A percentile compares a stretch with the other conserved stretches of the same genome.
Conservation (phyloP, 331 rosid species). For the Malus hybrid region DNA sequence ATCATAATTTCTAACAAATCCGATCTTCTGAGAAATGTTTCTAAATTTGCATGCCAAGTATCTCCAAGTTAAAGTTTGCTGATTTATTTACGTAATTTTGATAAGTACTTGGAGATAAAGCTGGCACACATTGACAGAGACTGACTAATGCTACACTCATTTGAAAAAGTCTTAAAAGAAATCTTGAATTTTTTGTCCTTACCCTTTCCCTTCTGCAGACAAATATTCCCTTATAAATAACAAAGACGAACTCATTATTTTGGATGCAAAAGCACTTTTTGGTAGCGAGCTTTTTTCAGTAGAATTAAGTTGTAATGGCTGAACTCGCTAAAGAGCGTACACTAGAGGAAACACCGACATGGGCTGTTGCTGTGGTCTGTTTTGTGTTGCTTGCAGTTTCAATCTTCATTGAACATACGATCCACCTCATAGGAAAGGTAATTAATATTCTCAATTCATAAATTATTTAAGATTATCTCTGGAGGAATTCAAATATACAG, state of each 20-base stretch:
- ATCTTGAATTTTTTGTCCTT: not conserved
- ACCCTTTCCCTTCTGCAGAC: no score
- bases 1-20: no score
- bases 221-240: not conserved
- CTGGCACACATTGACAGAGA: not conserved
- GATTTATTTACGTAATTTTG: not conserved
- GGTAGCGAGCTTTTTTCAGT: not conserved
- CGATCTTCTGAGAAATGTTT: not conserved
- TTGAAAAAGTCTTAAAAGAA: not conserved
- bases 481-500: not conserved
- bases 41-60: not conserved
- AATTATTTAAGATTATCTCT: not conserved
- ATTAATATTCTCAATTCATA: not conserved
- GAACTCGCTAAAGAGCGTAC: constrained; percentile 24
- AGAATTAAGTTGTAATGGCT: not conserved
- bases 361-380: constrained; percentile 90
- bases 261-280: not conserved
- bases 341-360: constrained; percentile 67
- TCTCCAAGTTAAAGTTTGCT: not conserved
- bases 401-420: constrained; percentile 49
- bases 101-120: not conserved
- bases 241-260: not conserved
- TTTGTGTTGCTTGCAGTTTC: constrained; percentile 61
- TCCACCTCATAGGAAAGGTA: constrained; percentile 58
- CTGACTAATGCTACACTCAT: not conserved